Evolutionary conservation across 139 green algal species (phyloP), one percentile per base, ranked within the genome.

Genomic region (Chlamydomonas sphaeroides): DNA sequence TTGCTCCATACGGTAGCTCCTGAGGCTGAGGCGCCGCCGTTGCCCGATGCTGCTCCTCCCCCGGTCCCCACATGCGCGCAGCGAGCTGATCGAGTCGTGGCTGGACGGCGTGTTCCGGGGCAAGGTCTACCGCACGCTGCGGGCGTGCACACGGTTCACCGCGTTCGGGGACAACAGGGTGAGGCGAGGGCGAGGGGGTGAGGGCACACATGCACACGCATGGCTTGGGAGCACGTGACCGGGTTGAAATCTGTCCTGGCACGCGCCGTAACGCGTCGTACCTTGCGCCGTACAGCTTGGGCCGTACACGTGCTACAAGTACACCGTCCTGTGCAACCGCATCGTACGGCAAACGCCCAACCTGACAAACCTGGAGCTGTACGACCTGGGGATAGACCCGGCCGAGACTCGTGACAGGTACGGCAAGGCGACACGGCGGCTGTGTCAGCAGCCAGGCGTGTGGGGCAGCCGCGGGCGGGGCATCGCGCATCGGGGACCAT

Each of bases 321-420:
- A 78, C 70, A 78, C 70, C 8, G 33, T 66, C 5, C 18, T 78
- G 33, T 78, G 70, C 70, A 78, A 78, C 49, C 70, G 42, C 21
- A 49, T 78, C 21, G 21, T 10, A 1, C 65, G 66, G 70, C 70
- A 78, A 25, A 66, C 70, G 7, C 49, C 49, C 21, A 48, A 48
- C 1, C 33, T 36, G 0, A 78, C 70, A 20, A 66, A 78, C 33
- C 2, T 53, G 20, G 70, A 78, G 70, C 33, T 78, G 33, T 78
- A 78, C 49, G 70, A 78, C 51, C 23, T 78, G 51, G 70, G 33
- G 8, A 20, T 53, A n/a, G 70, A 78, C 23, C 70, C 70, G 33
- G 32, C 33, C 3, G 70, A 78, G 49, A n/a, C 66, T 2, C 62
- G 38, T 7, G 70, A 78, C 70, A 78, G 33, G 70, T 78, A 23